These are phyloP conservation scores for Bryum argenteum DNA, from an alignment of 225 moss, liverwort and hornwort genomes.

Conservation along the genomic window DNA sequence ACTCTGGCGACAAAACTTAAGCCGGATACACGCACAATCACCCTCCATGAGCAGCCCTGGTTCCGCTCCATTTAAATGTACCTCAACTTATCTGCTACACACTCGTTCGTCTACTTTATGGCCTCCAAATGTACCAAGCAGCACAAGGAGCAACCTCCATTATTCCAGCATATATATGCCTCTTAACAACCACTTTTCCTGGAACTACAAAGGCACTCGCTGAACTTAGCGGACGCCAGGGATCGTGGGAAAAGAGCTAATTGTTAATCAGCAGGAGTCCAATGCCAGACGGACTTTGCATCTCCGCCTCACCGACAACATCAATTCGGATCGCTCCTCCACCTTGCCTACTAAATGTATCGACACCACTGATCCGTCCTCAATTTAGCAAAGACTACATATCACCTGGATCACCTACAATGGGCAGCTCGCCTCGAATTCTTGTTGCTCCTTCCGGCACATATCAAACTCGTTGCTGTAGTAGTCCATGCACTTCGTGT, in stretches of 20 bases:
- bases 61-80: not conserved
- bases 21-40: too few relatives aligned
- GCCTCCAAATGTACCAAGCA: not conserved
- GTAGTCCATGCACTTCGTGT: constrained; percentile 97
- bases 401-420: constrained; percentile 24
- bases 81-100: not conserved
- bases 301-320: constrained; percentile 13
- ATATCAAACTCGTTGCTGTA: constrained; percentile 91
- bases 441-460: constrained; percentile 89
- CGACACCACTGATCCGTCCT: constrained; percentile 22
- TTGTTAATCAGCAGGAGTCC: constrained; percentile 13
- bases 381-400: constrained; percentile 17
- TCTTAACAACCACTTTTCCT: constrained; percentile 15
- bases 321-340: constrained; percentile 32
- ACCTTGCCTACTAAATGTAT: constrained; percentile 17
- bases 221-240: constrained; percentile 18
- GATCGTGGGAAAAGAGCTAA: constrained; percentile 6
- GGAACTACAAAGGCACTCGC: constrained; percentile 5
- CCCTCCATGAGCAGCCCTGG: constrained; percentile 5
- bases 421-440: constrained; percentile 88
- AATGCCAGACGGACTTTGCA: constrained; percentile 24
- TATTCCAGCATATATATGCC: constrained; percentile 38
- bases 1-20: not conserved
- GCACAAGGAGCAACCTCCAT: not conserved
- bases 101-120: not conserved